phyloP scores from a whole-genome alignment of 1,139 yeast species.

The Pneumocystis jirovecii region DNA sequence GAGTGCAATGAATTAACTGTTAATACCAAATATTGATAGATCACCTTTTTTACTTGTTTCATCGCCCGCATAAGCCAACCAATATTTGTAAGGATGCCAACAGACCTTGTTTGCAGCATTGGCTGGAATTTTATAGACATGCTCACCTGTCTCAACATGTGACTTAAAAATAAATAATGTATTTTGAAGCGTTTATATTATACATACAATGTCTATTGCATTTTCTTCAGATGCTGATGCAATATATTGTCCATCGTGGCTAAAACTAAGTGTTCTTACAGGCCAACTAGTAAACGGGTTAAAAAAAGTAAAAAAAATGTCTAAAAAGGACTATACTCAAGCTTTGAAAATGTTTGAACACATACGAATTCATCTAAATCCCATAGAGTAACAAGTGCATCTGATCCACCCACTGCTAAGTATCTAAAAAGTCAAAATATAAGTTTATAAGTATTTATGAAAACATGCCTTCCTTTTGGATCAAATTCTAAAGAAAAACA shows the following conservation, averaged over 20 bases:
- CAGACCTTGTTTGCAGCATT: conserved; percentile 17
- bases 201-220: conserved; percentile 21
- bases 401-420: conserved; percentile 49
- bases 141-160: conserved; percentile 21
- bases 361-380: conserved; percentile 34
- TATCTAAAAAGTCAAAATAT: conserved; percentile 15
- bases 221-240: conserved; percentile 59
- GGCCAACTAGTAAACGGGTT: conserved; percentile 16
- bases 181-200: neutral
- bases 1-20: neutral
- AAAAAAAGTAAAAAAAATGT: neutral
- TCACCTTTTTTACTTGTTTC: neutral
- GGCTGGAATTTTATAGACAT: conserved; percentile 14
- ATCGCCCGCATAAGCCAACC: conserved; percentile 19
- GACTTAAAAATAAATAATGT: conserved; percentile 1
- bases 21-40: neutral
- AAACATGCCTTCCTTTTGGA: conserved; percentile 35
- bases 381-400: conserved; percentile 59
- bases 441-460: neutral
- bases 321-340: conserved; percentile 24
- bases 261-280: conserved; percentile 33
- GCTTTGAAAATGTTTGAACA: conserved; percentile 30
- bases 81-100: conserved; percentile 24
- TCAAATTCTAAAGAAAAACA: conserved; percentile 32
- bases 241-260: conserved; percentile 85